Conservation (phyloP, 176 grass and related monocot genomes). For the Zea luxurians region DNA sequence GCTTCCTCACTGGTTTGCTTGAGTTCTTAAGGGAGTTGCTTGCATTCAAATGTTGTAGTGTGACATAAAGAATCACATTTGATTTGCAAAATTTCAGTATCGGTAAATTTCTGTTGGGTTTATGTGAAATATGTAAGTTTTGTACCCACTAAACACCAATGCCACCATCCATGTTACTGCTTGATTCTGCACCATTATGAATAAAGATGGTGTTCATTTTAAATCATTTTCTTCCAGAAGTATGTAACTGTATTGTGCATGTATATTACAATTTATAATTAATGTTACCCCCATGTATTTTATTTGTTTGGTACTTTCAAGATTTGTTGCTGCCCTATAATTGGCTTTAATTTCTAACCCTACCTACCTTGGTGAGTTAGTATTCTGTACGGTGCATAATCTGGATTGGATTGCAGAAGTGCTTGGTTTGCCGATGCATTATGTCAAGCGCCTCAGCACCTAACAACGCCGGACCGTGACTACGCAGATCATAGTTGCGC, state of each 20-base stretch:
- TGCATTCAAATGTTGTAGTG: constrained; percentile 20
- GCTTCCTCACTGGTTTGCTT: not conserved
- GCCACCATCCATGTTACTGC: not conserved
- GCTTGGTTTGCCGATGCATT: not conserved
- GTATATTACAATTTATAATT: constrained; percentile 5
- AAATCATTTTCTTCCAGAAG: not conserved
- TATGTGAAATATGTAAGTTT: constrained; percentile 19
- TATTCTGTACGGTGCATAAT: not conserved
- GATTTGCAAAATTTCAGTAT: not conserved
- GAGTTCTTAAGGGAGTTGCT: constrained; percentile 13
- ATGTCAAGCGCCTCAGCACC: no score
- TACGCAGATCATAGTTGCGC: no score
- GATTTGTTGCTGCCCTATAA: not conserved
- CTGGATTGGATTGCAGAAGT: not conserved
- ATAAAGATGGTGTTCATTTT: constrained; percentile 21
- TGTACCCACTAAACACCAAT: constrained; percentile 2
- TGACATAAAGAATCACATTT: not conserved
- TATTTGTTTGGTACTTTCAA: constrained; percentile 1
- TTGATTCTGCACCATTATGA: constrained; percentile 32
- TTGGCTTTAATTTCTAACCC: not conserved
- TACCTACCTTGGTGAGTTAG: not conserved
- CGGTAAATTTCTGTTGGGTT: not conserved
- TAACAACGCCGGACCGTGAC: no score
- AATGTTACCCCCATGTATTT: not conserved
- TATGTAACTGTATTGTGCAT: constrained; percentile 1